Conservation (phyloP, 768 basidiomycete species). For the Kwoniella dejecticola region DNA sequence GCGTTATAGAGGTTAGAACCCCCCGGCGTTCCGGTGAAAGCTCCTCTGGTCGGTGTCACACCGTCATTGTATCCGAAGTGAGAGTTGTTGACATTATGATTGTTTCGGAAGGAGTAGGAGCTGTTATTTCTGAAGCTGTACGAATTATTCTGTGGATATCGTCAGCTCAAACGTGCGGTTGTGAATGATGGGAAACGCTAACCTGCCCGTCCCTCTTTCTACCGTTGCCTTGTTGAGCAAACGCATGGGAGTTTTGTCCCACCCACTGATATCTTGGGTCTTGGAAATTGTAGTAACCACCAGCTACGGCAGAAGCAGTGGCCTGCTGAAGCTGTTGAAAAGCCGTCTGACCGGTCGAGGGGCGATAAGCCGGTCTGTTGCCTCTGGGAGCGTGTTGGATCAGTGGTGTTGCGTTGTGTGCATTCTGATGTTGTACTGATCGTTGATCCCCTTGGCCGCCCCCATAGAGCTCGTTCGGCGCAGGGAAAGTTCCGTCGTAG, state of each 20-base stretch:
- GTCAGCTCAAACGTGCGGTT: not conserved
- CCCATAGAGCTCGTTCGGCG: constrained; percentile 2
- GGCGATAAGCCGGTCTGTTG: constrained; percentile 5
- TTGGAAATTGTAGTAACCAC: constrained; percentile 14
- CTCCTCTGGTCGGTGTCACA: not conserved
- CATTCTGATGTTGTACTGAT: constrained; percentile 1
- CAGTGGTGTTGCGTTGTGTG: not conserved
- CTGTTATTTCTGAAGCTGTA: constrained; percentile 3
- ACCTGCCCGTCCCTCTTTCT: constrained; percentile 22
- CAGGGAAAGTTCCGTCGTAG: constrained; percentile 6
- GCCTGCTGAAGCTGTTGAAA: constrained; percentile 12
- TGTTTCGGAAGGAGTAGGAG: not conserved
- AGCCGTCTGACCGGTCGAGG: not conserved
- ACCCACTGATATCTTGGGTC: constrained; percentile 13
- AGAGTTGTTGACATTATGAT: constrained; percentile 9
- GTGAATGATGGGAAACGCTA: not conserved
- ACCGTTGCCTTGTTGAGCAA: constrained; percentile 9
- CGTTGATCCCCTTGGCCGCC: not conserved
- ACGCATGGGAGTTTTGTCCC: not conserved
- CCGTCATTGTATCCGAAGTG: constrained; percentile 11
- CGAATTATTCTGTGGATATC: not conserved
- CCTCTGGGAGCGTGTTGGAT: not conserved
- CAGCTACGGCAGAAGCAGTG: constrained; percentile 6
- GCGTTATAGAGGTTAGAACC: not conserved
- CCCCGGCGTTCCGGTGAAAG: not conserved